Conservation (phyloP, 352 stramenopile genomes). For the Globisporangium cederbergense region DNA sequence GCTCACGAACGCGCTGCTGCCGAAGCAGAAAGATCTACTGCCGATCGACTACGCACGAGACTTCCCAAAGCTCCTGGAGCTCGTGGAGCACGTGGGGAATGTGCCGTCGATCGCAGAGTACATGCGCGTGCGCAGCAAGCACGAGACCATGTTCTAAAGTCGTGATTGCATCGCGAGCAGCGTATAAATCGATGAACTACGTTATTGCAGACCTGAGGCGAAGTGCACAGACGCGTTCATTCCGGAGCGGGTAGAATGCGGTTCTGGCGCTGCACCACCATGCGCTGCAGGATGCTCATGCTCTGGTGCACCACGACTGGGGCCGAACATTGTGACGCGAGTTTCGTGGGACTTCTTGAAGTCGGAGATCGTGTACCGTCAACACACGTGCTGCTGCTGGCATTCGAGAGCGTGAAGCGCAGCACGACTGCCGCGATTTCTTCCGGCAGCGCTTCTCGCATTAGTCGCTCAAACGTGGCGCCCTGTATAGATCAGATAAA, state of each 20-base stretch:
- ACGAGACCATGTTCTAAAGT: constrained; percentile 10
- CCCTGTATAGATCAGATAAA: neutral
- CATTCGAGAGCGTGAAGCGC: neutral
- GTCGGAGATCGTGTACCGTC: neutral
- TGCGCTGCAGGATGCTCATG: constrained; percentile 53
- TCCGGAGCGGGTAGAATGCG: constrained; percentile 29
- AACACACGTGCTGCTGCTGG: neutral
- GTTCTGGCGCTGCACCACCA: constrained; percentile 53
- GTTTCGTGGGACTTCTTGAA: constrained; percentile 7
- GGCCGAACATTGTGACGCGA: neutral
- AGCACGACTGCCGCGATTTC: constrained; percentile 2
- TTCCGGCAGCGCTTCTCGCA: constrained; percentile 7
- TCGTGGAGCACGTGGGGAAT: constrained; percentile 4
- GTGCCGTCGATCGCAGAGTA: constrained; percentile 19
- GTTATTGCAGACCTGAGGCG: no score
- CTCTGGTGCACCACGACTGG: constrained; percentile 6
- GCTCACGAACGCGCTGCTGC: constrained; percentile 29
- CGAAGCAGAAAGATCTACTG: constrained; percentile 23
- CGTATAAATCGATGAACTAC: no score
- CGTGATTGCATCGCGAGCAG: no score
- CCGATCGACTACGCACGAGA: constrained; percentile 24
- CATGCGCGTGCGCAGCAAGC: constrained; percentile 2
- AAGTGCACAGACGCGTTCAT: neutral
- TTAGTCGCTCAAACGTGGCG: constrained; percentile 6
- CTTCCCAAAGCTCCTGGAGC: constrained; percentile 25